Conservation (phyloP, 2,329 filamentous ascomycete species). For the Cladophialophora psammophila region DNA sequence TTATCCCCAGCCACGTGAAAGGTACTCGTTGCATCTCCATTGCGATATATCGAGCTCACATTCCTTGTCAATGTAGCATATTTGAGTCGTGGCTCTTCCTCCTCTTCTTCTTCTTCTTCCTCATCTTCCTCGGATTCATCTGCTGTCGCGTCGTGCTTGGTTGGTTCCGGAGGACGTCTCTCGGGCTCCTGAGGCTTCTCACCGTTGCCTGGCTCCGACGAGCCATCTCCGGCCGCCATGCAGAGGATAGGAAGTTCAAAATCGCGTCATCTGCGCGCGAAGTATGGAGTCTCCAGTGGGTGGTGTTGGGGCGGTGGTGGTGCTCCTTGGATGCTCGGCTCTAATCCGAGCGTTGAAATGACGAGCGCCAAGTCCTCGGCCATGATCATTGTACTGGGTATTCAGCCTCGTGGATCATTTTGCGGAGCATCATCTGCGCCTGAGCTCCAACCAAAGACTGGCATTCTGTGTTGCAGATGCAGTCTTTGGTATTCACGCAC, state of each 20-base stretch:
- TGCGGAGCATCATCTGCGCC: background rate
- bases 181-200: slow-evolving; percentile 24
- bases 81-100: slow-evolving; percentile 93
- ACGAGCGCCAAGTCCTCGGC: slow-evolving; percentile 33
- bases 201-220: slow-evolving; percentile 38
- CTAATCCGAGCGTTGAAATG: slow-evolving; percentile 23
- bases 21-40: slow-evolving; percentile 91
- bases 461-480: background rate
- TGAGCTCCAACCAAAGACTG: slow-evolving; percentile 1
- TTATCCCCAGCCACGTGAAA: slow-evolving; percentile 94
- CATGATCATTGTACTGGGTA: background rate
- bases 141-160: slow-evolving; percentile 20
- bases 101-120: slow-evolving; percentile 83
- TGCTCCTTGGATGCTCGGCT: background rate
- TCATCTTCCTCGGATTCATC: slow-evolving; percentile 54
- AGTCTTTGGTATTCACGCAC: background rate
- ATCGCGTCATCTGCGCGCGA: slow-evolving; percentile 30
- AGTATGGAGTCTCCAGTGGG: slow-evolving; percentile 1
- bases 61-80: slow-evolving; percentile 86
- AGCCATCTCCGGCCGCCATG: slow-evolving; percentile 43
- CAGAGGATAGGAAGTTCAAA: slow-evolving; percentile 24
- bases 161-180: slow-evolving; percentile 11
- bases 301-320: slow-evolving; percentile 1
- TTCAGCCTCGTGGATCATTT: slow-evolving; percentile 15
- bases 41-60: slow-evolving; percentile 82